Conservation (phyloP, 2,329 filamentous ascomycete species). For the Microcera coccophila region DNA sequence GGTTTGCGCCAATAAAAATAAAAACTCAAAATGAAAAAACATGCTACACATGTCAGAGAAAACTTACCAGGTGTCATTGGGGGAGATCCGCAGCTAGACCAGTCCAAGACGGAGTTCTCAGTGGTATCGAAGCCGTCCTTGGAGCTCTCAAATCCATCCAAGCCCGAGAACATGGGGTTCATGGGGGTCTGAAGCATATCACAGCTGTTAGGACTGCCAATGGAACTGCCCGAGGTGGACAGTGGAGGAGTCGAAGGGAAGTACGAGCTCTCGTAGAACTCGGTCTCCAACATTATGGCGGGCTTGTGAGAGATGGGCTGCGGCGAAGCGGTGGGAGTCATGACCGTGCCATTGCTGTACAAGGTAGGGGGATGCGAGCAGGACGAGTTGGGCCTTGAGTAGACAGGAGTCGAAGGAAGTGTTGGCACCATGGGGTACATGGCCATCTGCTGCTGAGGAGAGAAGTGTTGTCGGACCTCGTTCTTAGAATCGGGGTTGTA, state of each 20-base stretch:
- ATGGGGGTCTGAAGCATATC: slow-evolving; percentile 79
- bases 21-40: neutral
- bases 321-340: slow-evolving; percentile 75
- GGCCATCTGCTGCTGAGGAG: slow-evolving; percentile 41
- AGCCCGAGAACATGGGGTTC: slow-evolving; percentile 71
- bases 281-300: slow-evolving; percentile 73
- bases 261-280: slow-evolving; percentile 65
- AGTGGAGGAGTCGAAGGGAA: slow-evolving; percentile 84
- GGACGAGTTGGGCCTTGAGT: slow-evolving; percentile 62
- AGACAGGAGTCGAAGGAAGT: slow-evolving; percentile 60
- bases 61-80: slow-evolving; percentile 86
- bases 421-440: slow-evolving; percentile 54
- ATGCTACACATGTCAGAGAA: slow-evolving; percentile 2
- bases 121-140: slow-evolving; percentile 70
- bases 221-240: slow-evolving; percentile 77
- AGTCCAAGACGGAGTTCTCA: slow-evolving; percentile 73
- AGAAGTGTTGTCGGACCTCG: slow-evolving; percentile 66
- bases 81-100: slow-evolving; percentile 73
- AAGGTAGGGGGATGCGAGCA: slow-evolving; percentile 60
- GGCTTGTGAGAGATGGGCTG: slow-evolving; percentile 72
- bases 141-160: slow-evolving; percentile 59
- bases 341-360: slow-evolving; percentile 54
- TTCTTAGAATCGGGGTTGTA: slow-evolving; percentile 74
- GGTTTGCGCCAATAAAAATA: neutral
- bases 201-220: slow-evolving; percentile 78